Evolutionary conservation across 106 monocot genomes (phyloP), one percentile per base, ranked within the genome.

Genomic region (Triglochin maritima): DNA sequence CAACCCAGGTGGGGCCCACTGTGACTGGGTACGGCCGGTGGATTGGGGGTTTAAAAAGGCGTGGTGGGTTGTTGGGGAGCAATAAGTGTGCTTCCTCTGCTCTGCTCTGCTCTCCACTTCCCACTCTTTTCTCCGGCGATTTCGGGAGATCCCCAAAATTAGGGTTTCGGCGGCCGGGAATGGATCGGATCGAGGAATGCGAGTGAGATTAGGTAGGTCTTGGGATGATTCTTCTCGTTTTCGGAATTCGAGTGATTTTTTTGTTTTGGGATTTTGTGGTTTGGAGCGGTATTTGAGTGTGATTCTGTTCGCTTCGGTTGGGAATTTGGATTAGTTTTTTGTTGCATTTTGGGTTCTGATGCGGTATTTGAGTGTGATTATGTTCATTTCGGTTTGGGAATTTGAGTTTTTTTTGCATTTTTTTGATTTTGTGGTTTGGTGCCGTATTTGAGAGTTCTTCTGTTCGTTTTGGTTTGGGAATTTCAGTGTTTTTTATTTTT

Each of bases 21-120:
- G 12, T 4, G 4, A 53, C 62, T 29, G 62, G 72, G 5, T 42
- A 41, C 14, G 12, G 56, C 65, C 54, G 63, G 56, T 64, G n/a
- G 46, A 3, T 6, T 14, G 16, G 5, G 43, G 14, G 48, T 65
- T 51, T 12, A 44, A 44, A 46, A 62, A 45, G 44, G 60, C 9
- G 8, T 41, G 47, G 44, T 13, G 50, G 71, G 77, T 72, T 58
- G 77, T 77, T 81, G 72, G 81, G 46, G 16, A 65, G 81, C 81
- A 76, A 76, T 81, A 62, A 72, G 53, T 70, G 59, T 43, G 59
- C 50, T 56, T 67, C 45, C 52, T 50, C 55, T 17, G 53, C 41
- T 17, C 54, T 53, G 7, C 50, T 42, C 65, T 56, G 57, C 47
- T 50, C 62, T 65, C 41, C 63, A 64, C 64, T 15, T 63, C 69